Evolutionary conservation across 495 filamentous ascomycete species (phyloP), one percentile per base, ranked within the genome.

Genomic region (Letharia columbiana): DNA sequence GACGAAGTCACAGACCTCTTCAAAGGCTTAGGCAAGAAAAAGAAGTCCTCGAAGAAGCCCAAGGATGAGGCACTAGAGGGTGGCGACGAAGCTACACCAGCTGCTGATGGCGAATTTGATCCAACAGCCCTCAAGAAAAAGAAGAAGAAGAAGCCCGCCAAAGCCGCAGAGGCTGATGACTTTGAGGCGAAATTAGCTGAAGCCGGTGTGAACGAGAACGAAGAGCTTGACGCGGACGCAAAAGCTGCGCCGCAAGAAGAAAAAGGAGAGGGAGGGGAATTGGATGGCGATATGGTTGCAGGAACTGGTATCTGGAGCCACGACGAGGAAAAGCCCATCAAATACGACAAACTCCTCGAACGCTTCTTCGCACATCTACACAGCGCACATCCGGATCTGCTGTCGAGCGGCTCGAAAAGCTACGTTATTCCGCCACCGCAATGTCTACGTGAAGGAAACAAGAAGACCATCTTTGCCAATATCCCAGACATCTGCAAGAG

Each of bases 351-450:
- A 37, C 86, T 97, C 57, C 85, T 97, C 65, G 81, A 79, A 68
- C 88, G 94, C 72, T 98, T 98, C 82, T 98, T 96, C 82, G 89
- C 86, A 67, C 87, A 93, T 59, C 83, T 98, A 63, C 84, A 93
- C 77, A 88, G 87, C 76, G 90, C 93, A 80, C 93, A 98, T 81
- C 94, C 94, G 71, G 94, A 98, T 72, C 86, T 98, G 64, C 85
- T 92, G 20, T 89, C 89, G 28, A 87, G 85, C 76, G 94, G 93
- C 61, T 84, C 88, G 67, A 91, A 90, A 79, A 92, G 89, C 73
- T 98, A 98, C 83, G 97, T 97, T 84, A 98, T 98, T 71, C 95
- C 94, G 23, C 94, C 94, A 17, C 94, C 94, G n/a, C 95, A 98
- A 81, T 96, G 93, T 79, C 83, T 98, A 58, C 92, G 95, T 79